phyloP scores from a whole-genome alignment of 2,329 filamentous ascomycete species.

The Phaeoacremonium minimum region DNA sequence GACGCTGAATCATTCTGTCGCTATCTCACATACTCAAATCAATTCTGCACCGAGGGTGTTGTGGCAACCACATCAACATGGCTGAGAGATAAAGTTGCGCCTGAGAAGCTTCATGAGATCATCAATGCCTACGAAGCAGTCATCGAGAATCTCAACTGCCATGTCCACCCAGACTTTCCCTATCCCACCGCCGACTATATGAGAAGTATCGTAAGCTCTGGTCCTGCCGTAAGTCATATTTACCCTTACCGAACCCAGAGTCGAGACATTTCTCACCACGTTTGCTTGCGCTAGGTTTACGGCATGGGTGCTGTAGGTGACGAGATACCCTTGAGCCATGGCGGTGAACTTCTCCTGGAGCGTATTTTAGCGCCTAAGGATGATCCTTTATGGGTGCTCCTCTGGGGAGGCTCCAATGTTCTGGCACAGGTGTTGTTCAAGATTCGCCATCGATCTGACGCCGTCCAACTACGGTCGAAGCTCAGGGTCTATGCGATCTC shows the following conservation, averaged over 20 bases:
- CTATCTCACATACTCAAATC: conserved; percentile 38
- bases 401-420: conserved; percentile 45
- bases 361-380: conserved; percentile 30
- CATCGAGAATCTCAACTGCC: conserved; percentile 41
- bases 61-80: conserved; percentile 40
- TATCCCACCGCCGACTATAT: conserved; percentile 34
- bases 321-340: conserved; percentile 27
- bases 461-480: conserved; percentile 31
- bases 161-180: conserved; percentile 33
- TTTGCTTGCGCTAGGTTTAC: conserved; percentile 28
- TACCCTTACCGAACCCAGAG: too few species aligned
- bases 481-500: conserved; percentile 52
- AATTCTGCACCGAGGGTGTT: conserved; percentile 40
- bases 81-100: conserved; percentile 32
- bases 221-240: too few species aligned
- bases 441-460: too few species aligned
- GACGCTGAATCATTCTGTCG: conserved; percentile 38
- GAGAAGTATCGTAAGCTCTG: conserved; percentile 26
- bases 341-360: conserved; percentile 23
- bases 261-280: too few species aligned
- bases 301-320: conserved; percentile 25
- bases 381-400: conserved; percentile 40
- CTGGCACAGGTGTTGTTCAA: conserved; percentile 40
- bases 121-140: conserved; percentile 36
- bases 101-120: conserved; percentile 37